phyloP scores from a whole-genome alignment of 2,329 filamentous ascomycete genomes.

The Pestalotiopsis sp. region DNA sequence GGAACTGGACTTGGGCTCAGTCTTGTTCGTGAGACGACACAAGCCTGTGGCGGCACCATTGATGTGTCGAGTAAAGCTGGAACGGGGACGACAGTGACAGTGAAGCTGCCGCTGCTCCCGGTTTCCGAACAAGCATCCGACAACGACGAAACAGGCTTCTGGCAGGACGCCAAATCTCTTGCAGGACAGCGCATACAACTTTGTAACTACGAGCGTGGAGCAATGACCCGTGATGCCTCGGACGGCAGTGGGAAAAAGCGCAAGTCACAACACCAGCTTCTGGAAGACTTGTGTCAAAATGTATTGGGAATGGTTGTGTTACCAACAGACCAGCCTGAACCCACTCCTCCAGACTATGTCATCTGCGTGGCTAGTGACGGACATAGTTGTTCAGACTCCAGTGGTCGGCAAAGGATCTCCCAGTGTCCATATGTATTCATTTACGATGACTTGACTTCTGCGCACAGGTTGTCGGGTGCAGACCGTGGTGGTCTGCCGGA shows the following conservation, averaged over 20 bases:
- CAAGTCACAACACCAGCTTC: slow-evolving; percentile 10
- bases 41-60: slow-evolving; percentile 17
- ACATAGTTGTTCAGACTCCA: background rate
- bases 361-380: slow-evolving; percentile 20
- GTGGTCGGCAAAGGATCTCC: background rate
- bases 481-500: background rate
- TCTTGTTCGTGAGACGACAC: slow-evolving; percentile 58
- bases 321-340: background rate
- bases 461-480: background rate
- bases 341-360: slow-evolving; percentile 21
- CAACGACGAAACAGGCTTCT: background rate
- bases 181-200: background rate
- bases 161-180: background rate
- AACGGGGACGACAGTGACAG: slow-evolving; percentile 33
- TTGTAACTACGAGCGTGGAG: background rate
- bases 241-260: background rate
- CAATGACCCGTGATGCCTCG: background rate
- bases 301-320: slow-evolving; percentile 33
- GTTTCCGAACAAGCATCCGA: background rate
- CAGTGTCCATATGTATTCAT: background rate
- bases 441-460: background rate
- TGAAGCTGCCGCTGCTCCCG: slow-evolving; percentile 17
- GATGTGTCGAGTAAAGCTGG: slow-evolving; percentile 18
- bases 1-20: slow-evolving; percentile 67
- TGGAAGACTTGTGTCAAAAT: slow-evolving; percentile 29